phyloP scores from a whole-genome alignment of 2,329 filamentous ascomycete genomes.

The Xylaria sp. region DNA sequence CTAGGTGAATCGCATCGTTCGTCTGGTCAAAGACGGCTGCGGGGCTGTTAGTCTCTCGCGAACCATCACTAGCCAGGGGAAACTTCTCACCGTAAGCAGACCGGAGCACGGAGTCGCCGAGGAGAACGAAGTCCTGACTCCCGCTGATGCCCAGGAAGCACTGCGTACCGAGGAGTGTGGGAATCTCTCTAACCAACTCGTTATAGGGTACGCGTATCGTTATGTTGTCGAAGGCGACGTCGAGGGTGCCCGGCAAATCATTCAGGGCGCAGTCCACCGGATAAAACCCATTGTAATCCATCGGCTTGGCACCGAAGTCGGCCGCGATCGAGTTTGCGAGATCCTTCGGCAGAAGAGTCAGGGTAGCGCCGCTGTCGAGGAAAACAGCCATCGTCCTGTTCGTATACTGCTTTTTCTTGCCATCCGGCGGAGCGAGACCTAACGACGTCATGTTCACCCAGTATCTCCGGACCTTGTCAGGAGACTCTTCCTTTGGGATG shows the following conservation, averaged over 20 bases:
- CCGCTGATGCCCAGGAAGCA: constrained; percentile 56
- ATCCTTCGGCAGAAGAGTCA: constrained; percentile 65
- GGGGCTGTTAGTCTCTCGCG: constrained; percentile 2
- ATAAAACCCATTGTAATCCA: constrained; percentile 49
- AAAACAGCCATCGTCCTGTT: constrained; percentile 58
- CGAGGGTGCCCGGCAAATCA: constrained; percentile 45
- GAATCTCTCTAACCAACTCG: constrained; percentile 49
- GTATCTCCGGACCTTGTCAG: constrained; percentile 56
- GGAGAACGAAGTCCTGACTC: constrained; percentile 51
- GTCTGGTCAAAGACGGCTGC: constrained; percentile 56
- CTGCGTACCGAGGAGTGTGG: constrained; percentile 29
- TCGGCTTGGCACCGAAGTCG: constrained; percentile 49
- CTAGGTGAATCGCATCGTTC: constrained; percentile 50
- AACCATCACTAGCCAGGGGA: not conserved
- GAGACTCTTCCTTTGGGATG: constrained; percentile 54
- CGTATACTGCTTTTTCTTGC: constrained; percentile 39
- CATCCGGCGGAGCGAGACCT: constrained; percentile 44
- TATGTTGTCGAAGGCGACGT: constrained; percentile 53
- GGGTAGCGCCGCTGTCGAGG: constrained; percentile 70
- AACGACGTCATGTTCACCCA: constrained; percentile 54
- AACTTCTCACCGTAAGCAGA: constrained; percentile 51
- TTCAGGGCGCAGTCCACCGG: constrained; percentile 49
- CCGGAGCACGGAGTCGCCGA: constrained; percentile 62
- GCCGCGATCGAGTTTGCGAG: constrained; percentile 54
- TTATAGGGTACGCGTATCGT: constrained; percentile 53